Base-by-base conservation (phyloP, 2,329 filamentous ascomycete species). In the Venturia oleaginea region DNA sequence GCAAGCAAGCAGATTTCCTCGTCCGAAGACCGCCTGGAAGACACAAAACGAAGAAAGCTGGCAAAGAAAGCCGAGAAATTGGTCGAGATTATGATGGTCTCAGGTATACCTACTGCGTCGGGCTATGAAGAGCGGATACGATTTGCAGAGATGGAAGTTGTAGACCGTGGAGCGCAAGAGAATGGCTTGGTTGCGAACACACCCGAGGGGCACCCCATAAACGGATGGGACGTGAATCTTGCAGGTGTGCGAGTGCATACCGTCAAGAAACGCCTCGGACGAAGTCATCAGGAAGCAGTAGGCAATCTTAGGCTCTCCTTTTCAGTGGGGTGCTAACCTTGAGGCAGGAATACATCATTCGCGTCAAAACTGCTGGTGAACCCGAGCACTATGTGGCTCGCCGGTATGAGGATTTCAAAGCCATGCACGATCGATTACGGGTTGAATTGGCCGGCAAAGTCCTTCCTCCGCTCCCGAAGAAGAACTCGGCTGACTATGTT, bases 71-170 rank as follows among this genome's bases (percentile, higher is more conserved):
- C 90, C 59, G 88, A 94, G 75, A 99, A 99, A 79, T 80, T 99
- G 65, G 91, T 99, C 13, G 94, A 99, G 80, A 81, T 99, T 67
- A 99, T 99, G 94, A 97, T 99, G 92, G 94, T 99, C 10, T 97
- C 93, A 8, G 94, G 94, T 43, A 89, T 99, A 65, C 91, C 90
- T 40, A 99, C 94, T 0, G 92, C 94, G 4, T 97, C 92, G 4
- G 94, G 94, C 2, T 99, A 97, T 74, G 94, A 99, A 76, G 94
- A 99, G 79, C 86, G 94, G 65, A 97, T 99, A 72, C 86, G 92
- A 61, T 99, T 99, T 74, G 91, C 92, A 1, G 94, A 99, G 77
- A 89, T 99, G 77, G 94, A 99, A 73, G 92, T 97, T 30, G 91
- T 99, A 34, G 94, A 99, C 72, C 86, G 91, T 68, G 90, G 91